These are phyloP conservation scores for Alternaria solani DNA, from an alignment of 2,329 filamentous ascomycete species.

Conservation along the genomic window DNA sequence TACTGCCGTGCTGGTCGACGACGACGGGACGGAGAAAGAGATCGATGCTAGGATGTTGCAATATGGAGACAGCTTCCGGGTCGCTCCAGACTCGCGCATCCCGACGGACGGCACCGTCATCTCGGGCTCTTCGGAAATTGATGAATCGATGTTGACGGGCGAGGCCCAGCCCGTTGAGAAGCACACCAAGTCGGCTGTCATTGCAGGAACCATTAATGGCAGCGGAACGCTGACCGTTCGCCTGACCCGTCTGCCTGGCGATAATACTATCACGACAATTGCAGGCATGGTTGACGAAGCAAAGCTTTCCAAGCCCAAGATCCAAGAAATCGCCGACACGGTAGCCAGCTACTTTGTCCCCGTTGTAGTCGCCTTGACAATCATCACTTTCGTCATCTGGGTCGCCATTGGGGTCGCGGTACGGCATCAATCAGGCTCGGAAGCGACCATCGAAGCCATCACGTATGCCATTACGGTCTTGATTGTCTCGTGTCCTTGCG, in stretches of 20 bases:
- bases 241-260: constrained; percentile 68
- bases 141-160: constrained; percentile 82
- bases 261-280: constrained; percentile 77
- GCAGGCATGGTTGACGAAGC: constrained; percentile 76
- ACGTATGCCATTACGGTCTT: constrained; percentile 77
- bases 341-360: constrained; percentile 77
- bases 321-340: constrained; percentile 73
- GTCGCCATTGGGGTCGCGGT: constrained; percentile 63
- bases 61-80: constrained; percentile 72
- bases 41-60: constrained; percentile 75
- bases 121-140: constrained; percentile 68
- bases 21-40: constrained; percentile 51
- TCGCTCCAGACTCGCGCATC: constrained; percentile 66
- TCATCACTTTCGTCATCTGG: constrained; percentile 71
- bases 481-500: constrained; percentile 82
- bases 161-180: constrained; percentile 71
- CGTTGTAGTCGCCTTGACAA: constrained; percentile 64
- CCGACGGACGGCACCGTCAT: constrained; percentile 75
- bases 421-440: constrained; percentile 48
- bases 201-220: constrained; percentile 71
- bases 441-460: constrained; percentile 67
- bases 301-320: constrained; percentile 70
- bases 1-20: constrained; percentile 62
- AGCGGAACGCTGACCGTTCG: constrained; percentile 59
- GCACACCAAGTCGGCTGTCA: constrained; percentile 58